Base-by-base conservation (phyloP, 2,329 filamentous ascomycete species). In the Penicillium sp. region DNA sequence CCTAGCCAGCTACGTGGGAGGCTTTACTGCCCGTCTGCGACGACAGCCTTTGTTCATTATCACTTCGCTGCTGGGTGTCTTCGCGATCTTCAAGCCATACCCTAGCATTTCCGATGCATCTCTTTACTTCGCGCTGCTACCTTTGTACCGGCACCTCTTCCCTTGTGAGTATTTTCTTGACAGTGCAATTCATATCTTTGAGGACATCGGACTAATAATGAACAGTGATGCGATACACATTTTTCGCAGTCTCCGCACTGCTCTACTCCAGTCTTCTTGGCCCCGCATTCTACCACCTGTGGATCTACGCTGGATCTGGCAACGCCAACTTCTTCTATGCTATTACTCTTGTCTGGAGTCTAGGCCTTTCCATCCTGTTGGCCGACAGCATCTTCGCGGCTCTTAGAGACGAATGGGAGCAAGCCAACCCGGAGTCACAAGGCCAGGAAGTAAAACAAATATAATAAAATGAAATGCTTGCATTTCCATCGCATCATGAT, bases 301-400 rank as follows among this genome's bases (percentile, higher is more conserved):
- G 95, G 95, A 93, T 99, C 56, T 99, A 98, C 71, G 95, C 95
- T 2, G 95, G 95, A 49, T 96, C 92, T 55, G 95, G 95, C 27
- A 99, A 99, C 69, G 95, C 95, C 57, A 99, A 99, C 74, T 99
- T 99, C 79, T 99, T 99, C 78, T 99, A 99, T 72, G 95, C 95
- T 63, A 98, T 99, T 68, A 99, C 95, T 0, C 79, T 99, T n/a
- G 95, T 99, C 0, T 99, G 95, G 95, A 96, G 91, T 71, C 75
- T 99, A 24, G 95, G 91, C 0, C 82, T 96, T 65, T 93, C 92
- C 37, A 82, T 99, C 60, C 79, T 99, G 29, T 84, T 98, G 7
- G 91, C 90, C 11, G 95, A 99, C 72, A 82, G 91, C 52, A 81
- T 96, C 2, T 98, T 96, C 76, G 92, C 95, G 0, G 87, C 93